Conservation (phyloP, 345 rosid species). For the Alliaria petiolata region DNA sequence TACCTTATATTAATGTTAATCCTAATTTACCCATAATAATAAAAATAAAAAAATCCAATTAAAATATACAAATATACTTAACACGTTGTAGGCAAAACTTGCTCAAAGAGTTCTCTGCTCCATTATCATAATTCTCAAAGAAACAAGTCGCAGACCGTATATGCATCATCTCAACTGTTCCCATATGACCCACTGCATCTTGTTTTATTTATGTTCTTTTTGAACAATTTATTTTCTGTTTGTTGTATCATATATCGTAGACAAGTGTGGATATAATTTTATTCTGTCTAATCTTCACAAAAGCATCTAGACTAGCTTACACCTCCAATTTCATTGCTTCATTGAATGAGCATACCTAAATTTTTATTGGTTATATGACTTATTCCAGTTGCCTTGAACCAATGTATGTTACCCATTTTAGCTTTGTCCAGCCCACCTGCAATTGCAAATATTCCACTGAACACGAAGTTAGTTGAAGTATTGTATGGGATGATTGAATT, state of each 20-base stretch:
- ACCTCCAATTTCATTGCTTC: slow-evolving; percentile 35
- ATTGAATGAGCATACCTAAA: slow-evolving; percentile 43
- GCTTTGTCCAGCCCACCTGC: neutral
- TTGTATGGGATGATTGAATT: too few relatives aligned
- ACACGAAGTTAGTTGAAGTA: neutral
- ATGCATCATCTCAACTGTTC: slow-evolving; percentile 13
- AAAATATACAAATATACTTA: too few relatives aligned
- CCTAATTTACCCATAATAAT: too few relatives aligned
- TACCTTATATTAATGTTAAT: too few relatives aligned
- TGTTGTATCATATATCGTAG: slow-evolving; percentile 28
- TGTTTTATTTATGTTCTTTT: slow-evolving; percentile 9
- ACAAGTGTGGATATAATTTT: slow-evolving; percentile 18
- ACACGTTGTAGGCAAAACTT: too few relatives aligned
- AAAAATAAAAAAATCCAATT: too few relatives aligned
- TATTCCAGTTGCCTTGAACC: neutral
- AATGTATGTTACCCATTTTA: neutral
- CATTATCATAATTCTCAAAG: neutral
- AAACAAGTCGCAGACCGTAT: neutral
- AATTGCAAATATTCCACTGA: neutral
- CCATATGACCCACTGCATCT: slow-evolving; percentile 13
- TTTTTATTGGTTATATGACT: neutral
- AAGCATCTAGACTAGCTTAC: slow-evolving; percentile 30
- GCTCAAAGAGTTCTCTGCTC: neutral
- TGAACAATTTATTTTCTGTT: slow-evolving; percentile 18
- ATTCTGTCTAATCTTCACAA: slow-evolving; percentile 27